A percentile compares a stretch with the other conserved stretches of the same genome.
Evolutionary conservation across 2,329 filamentous ascomycete genomes (phyloP).

Genomic region (Penicillium sp.): DNA sequence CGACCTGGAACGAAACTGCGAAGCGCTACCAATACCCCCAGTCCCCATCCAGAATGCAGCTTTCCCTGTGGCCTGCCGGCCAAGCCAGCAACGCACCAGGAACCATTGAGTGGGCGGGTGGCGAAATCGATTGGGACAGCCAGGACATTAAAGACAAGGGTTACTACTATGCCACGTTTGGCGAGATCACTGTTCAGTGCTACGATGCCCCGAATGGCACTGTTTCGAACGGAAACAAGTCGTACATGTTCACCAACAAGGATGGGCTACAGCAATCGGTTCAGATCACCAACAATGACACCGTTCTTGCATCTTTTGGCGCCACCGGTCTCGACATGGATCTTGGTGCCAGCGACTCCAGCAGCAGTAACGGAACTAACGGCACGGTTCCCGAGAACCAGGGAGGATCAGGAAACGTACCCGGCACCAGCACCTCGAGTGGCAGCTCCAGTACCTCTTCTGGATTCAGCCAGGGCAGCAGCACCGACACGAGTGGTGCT

Average conservation of each 20-base stretch:
- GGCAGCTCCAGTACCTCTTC: no score
- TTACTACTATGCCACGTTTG: conserved; percentile 79
- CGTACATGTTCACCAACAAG: conserved; percentile 70
- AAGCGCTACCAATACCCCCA: conserved; percentile 83
- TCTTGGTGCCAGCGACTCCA: conserved; percentile 18
- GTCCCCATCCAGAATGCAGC: conserved; percentile 78
- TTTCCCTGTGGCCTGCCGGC: conserved; percentile 94
- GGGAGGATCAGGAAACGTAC: no score
- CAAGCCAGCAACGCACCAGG: conserved; percentile 67
- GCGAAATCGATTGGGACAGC: conserved; percentile 75
- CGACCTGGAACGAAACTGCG: conserved; percentile 77
- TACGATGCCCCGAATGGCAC: conserved; percentile 83
- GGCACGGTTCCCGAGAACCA: no score
- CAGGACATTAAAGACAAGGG: conserved; percentile 70
- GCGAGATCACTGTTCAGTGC: conserved; percentile 73
- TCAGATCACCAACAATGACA: conserved; percentile 65
- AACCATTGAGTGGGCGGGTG: conserved; percentile 86
- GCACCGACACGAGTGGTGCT: no score
- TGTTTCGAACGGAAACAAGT: conserved; percentile 49
- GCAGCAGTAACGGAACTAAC: no score
- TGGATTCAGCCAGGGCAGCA: no score
- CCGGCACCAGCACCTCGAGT: no score
- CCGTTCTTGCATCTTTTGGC: conserved; percentile 66
- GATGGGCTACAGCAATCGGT: conserved; percentile 58
- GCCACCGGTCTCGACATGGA: conserved; percentile 71